phyloP scores from a whole-genome alignment of 768 basidiomycete genomes.

The Kockovaella imperatae region DNA sequence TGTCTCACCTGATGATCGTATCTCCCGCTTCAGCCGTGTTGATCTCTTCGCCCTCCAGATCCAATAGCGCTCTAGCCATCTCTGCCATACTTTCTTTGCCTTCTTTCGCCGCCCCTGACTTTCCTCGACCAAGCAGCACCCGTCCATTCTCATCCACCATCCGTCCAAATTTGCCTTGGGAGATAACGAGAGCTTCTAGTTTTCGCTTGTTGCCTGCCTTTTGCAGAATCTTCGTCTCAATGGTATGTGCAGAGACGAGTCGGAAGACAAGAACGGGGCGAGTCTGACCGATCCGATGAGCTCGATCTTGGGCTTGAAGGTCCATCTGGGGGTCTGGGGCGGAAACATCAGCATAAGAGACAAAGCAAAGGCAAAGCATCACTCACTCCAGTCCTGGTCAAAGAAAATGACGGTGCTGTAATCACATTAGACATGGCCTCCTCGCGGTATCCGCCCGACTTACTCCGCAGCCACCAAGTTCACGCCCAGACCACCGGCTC shows the following conservation, averaged over 20 bases:
- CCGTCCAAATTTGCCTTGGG: slow-evolving; percentile 81
- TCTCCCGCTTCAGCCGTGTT: slow-evolving; percentile 70
- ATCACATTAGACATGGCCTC: not conserved
- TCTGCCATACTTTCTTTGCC: slow-evolving; percentile 66
- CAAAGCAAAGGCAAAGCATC: not conserved
- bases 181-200: slow-evolving; percentile 90
- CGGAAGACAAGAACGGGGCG: slow-evolving; percentile 83
- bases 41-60: slow-evolving; percentile 79
- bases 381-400: slow-evolving; percentile 76
- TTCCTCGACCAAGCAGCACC: slow-evolving; percentile 41
- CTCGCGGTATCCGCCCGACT: slow-evolving; percentile 10
- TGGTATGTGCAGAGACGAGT: slow-evolving; percentile 65
- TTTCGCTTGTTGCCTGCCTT: slow-evolving; percentile 59
- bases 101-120: slow-evolving; percentile 10
- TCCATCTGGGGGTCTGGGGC: slow-evolving; percentile 73
- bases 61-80: slow-evolving; percentile 67
- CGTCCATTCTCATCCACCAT: slow-evolving; percentile 52
- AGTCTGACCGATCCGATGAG: slow-evolving; percentile 92
- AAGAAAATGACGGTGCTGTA: slow-evolving; percentile 76
- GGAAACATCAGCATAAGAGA: slow-evolving; percentile 40
- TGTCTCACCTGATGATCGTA: slow-evolving; percentile 53
- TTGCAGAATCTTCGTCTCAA: slow-evolving; percentile 87
- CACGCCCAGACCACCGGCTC: slow-evolving; percentile 95
- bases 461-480: slow-evolving; percentile 52
- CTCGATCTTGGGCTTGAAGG: slow-evolving; percentile 87